phyloP scores from a whole-genome alignment of 148 eudicot genomes.

The Gaultheria prostrata region DNA sequence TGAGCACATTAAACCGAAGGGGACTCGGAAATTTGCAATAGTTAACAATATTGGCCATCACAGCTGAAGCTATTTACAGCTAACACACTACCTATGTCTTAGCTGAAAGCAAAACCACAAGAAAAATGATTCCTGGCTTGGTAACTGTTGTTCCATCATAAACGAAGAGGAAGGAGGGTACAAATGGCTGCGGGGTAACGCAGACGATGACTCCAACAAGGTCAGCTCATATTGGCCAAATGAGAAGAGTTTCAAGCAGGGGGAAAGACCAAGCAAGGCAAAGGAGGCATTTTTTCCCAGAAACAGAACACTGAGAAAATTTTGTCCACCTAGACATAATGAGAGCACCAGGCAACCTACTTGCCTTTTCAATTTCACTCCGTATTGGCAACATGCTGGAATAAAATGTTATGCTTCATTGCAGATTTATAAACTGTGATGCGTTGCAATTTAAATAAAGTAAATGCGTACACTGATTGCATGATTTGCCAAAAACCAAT shows the following conservation, averaged over 20 bases:
- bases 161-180: not conserved
- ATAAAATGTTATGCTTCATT: not conserved
- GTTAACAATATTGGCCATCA: slow-evolving; percentile 1
- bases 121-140: not conserved
- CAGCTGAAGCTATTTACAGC: not conserved
- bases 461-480: not conserved
- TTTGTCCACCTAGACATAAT: not conserved
- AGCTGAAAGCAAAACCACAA: not conserved
- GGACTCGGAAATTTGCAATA: not conserved
- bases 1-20: not conserved
- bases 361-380: not conserved
- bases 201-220: not conserved
- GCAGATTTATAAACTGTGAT: not conserved
- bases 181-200: not conserved
- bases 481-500: not conserved
- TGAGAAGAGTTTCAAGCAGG: not conserved
- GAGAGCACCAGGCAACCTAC: not conserved
- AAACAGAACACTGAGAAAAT: not conserved
- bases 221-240: not conserved
- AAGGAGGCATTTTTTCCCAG: not conserved
- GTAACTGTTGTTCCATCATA: not conserved
- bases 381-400: not conserved
- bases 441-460: not conserved
- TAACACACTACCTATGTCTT: not conserved
- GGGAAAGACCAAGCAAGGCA: not conserved